Conservation (phyloP, 805 yeast genomes). For the Jamesozyma gamospora region DNA sequence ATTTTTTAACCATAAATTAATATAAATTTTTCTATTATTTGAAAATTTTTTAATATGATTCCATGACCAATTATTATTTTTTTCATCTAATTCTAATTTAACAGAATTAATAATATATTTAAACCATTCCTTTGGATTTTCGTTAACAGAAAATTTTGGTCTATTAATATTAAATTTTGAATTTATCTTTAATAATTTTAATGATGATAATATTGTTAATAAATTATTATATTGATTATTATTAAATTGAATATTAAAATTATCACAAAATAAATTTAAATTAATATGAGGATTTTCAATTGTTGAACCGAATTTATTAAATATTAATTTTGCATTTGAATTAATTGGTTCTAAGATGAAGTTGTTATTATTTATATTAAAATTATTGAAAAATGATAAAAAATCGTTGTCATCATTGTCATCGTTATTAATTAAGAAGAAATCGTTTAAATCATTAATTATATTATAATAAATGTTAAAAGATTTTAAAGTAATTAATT, state of each 20-base stretch:
- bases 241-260: constrained; percentile 79
- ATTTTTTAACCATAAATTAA: constrained; percentile 54
- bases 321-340: constrained; percentile 72
- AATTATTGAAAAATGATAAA: neutral
- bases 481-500: constrained; percentile 63
- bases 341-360: constrained; percentile 77
- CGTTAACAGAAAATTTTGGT: constrained; percentile 43
- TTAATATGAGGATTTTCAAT: constrained; percentile 58
- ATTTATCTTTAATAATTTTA: constrained; percentile 72
- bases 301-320: constrained; percentile 72
- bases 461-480: constrained; percentile 82
- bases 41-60: constrained; percentile 60
- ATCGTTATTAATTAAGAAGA: no score
- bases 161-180: constrained; percentile 61
- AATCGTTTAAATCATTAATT: neutral
- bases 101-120: constrained; percentile 71
- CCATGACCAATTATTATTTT: constrained; percentile 83
- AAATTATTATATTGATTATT: constrained; percentile 77
- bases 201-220: constrained; percentile 68
- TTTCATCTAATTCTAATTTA: constrained; percentile 69
- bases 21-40: constrained; percentile 60
- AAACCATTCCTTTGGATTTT: constrained; percentile 76
- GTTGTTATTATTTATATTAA: neutral
- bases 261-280: constrained; percentile 72
- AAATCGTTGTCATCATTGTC: neutral